Evolutionary conservation across 768 basidiomycete genomes (phyloP), one percentile per base, ranked within the genome.

Genomic region (Phlebiopsis flavidoalba): DNA sequence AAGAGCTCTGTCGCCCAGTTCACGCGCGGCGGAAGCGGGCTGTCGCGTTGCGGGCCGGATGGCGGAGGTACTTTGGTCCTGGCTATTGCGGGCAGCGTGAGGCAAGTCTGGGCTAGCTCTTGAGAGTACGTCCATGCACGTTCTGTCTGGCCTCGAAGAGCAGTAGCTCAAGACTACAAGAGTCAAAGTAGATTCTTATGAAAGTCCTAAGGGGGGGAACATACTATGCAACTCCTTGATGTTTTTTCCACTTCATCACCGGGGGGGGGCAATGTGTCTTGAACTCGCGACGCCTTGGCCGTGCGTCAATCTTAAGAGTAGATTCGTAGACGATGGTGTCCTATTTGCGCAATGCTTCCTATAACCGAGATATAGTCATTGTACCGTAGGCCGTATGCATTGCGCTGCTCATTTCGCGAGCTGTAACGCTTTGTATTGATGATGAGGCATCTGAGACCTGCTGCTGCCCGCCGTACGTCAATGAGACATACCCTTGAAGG

Each of bases 321-420:
- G 91, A 92, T 63, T n/a, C 95, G 85, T 45, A 97, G 78, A 53
- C 92, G 86, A 74, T 95, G n/a, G 93, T 0, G 95, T 89, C 68
- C 91, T 86, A 71, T 94, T 93, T 6, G 89, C 86, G 71, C 94
- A 96, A 68, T 98, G 95, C 66, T 93, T 93, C 66, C 95, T 81
- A 75, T 98, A 98, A n/a, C 55, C 95, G 86, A 57, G 80, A 76
- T n/a, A 72, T 86, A 89, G 71, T 98, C 95, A 69, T 88, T 91
- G 70, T 93, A 95, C 63, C 95, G 86, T 63, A 97, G 76, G 6
- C 96, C 96, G 72, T 95, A 96, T 3, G 91, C 86, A 64, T 81
- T 93, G 59, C 96, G 86, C 69, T 97, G 93, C 70, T 93, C 88
- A 71, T 95, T 95, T n/a, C 43, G 84, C 85, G 56, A 93, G 80